phyloP scores from a whole-genome alignment of 2,329 filamentous ascomycete genomes.

The Fusarium nisikadoi region DNA sequence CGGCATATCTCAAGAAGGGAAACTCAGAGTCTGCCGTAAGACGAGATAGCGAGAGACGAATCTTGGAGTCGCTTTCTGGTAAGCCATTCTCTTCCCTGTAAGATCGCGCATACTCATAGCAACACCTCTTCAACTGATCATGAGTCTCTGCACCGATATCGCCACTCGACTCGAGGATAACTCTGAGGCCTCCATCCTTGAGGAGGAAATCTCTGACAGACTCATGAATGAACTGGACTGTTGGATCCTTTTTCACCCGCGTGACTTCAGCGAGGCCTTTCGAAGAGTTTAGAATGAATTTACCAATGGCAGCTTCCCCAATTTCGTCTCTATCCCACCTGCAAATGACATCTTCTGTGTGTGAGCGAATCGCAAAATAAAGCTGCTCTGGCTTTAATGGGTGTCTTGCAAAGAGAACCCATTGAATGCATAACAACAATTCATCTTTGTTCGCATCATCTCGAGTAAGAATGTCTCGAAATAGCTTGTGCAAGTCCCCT shows the following conservation, averaged over 20 bases:
- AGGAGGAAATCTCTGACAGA: conserved; percentile 60
- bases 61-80: rapidly evolving
- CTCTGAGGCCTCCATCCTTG: conserved; percentile 45
- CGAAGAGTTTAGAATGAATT: conserved; percentile 52
- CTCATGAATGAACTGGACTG: conserved; percentile 61
- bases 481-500: conserved; percentile 55
- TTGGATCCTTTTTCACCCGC: conserved; percentile 26
- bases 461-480: conserved; percentile 60
- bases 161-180: neutral
- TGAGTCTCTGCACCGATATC: neutral
- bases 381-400: conserved; percentile 58
- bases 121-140: conserved; percentile 14
- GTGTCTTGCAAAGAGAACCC: conserved; percentile 61
- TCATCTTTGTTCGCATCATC: conserved; percentile 55
- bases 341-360: rapidly evolving
- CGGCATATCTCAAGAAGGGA: conserved; percentile 30
- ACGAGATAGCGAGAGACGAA: rapidly evolving
- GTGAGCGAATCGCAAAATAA: conserved; percentile 47
- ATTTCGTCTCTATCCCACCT: conserved; percentile 39
- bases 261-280: conserved; percentile 59
- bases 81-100: rapidly evolving
- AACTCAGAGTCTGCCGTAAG: neutral
- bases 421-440: conserved; percentile 59
- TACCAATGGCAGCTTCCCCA: conserved; percentile 40
- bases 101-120: neutral